Conservation (phyloP, 208 protist species). For the Leishmania guyanensis region DNA sequence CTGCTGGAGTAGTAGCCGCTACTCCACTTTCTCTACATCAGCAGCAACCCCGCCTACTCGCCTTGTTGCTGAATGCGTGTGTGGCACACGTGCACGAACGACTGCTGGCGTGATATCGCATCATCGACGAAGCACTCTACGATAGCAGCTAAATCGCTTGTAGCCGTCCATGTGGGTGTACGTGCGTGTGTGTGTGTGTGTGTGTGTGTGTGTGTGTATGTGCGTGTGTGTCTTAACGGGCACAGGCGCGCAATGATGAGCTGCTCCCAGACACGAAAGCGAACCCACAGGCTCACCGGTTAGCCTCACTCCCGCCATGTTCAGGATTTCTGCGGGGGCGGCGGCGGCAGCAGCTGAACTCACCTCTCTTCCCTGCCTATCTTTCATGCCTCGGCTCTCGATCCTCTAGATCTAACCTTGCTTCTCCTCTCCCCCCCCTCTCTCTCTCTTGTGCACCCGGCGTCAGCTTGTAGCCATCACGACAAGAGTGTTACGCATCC, state of each 20-base stretch:
- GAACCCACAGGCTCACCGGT: background rate
- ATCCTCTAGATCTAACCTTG: background rate
- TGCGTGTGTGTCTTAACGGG: background rate
- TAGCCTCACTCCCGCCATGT: background rate
- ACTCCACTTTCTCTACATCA: background rate
- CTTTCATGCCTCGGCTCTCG: background rate
- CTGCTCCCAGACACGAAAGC: background rate
- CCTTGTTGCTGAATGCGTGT: constrained; percentile 18
- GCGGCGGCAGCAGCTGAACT: too few relatives aligned
- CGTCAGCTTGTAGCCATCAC: background rate
- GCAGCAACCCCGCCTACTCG: constrained; percentile 2
- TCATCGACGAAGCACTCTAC: background rate
- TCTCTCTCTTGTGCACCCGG: background rate
- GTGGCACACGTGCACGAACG: constrained; percentile 19
- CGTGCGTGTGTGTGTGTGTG: background rate
- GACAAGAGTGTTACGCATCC: background rate
- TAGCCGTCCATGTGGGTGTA: background rate
- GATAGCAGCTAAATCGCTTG: too few relatives aligned
- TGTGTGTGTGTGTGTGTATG: background rate
- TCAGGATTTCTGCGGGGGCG: background rate
- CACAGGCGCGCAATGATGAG: background rate
- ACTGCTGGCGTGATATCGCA: background rate
- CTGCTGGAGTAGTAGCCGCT: background rate
- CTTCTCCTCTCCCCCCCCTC: background rate
- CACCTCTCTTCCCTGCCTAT: background rate